Evolutionary conservation across 1,284 basidiomycete genomes (phyloP), one percentile per base, ranked within the genome.

Genomic region (Cutaneotrichosporon arboriforme): DNA sequence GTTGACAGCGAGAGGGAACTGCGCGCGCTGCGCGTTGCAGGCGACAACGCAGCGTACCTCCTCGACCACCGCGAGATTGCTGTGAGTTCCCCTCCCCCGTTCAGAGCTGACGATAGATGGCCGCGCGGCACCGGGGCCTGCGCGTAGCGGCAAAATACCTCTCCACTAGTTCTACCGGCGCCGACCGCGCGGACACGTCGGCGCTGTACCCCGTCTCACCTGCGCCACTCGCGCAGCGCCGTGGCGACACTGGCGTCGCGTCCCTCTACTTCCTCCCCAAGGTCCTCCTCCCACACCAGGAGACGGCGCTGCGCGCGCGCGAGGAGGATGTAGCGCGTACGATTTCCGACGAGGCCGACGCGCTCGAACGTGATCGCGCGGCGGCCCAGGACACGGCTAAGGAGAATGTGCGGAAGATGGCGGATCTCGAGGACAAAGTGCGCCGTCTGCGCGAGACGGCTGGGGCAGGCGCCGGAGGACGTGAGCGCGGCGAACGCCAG

Each of bases 221-320:
- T 8, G 63, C 72, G 33, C 69, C 72, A 0, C 52, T 70, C 1
- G 64, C 64, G 5, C 63, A 60, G 69, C 68, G 8, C 66, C 69
- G 39, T 49, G 55, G 14, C 59, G 14, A 62, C 61, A n/a, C n/a
- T n/a, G n/a, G n/a, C n/a, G n/a, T n/a, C 49, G 51, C 26, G 56
- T 40, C 72, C 5, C 56, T 76, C 4, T 72, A 69, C 53, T 76
- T 67, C 46, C 50, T 71, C 14, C 74, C 74, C 1, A 70, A 70
- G 55, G 61, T 69, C 26, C 61, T 74, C 10, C 37, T 70, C 8
- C 66, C 65, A 2, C 58, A 68, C 17, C 74, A 76, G 57, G 61
- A 71, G 48, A 58, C 59, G 22, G 46, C 52, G n/a, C 62, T 76
- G 14, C 35, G 36, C 8, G 50, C 57, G 1, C 65, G 59, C 20